Evolutionary conservation across 2,329 filamentous ascomycete genomes (phyloP), one percentile per base, ranked within the genome.

Genomic region (Trichoderma koningiopsis): DNA sequence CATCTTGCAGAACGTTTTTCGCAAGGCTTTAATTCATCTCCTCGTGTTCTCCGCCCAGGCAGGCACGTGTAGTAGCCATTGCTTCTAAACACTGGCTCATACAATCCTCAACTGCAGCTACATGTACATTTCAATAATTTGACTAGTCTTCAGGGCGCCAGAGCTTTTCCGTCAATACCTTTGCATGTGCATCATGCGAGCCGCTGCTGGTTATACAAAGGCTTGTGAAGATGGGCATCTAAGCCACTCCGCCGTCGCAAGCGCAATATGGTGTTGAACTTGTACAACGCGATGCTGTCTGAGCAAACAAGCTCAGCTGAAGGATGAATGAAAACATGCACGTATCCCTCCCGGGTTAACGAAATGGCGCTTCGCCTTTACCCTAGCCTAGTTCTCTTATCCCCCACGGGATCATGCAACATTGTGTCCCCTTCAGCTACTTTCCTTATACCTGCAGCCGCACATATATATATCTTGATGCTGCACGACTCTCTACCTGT

Each of bases 141-240:
- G 19, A 11, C 16, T 4, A 35, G 13, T 58, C 16, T 19, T 1
- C 33, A 52, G 19, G 29, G 24, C 49, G 14, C 14, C 33, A 27
- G 24, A 13, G 56, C 37, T 59, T 31, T 31, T 31, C 40, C 40
- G 13, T 19, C 27, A 14, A 0, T 35, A 16, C 64, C 19, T 55
- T 40, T 67, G 37, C 53, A 57, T 56, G 55, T 14, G 10, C 11
- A 27, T 47, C n/a, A 59, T 37, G 22, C 7, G 52, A 37, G 22
- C 16, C n/a, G 63, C 13, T 59, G 63, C 58, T 67, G 63, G 64
- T 40, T 22, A 33, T 52, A 27, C 64, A 67, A n/a, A 27, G 52
- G n/a, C 33, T 58, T 14, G 13, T 49, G 35, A 27, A 49, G 8
- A 58, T 10, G 63, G 53, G 37, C 37, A 16, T 49, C 63, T 66